A percentile compares a stretch with the other conserved stretches of the same genome.
Evolutionary conservation across 2,329 filamentous ascomycete species (phyloP).

Genomic region (Phyllosticta citrichinensis): DNA sequence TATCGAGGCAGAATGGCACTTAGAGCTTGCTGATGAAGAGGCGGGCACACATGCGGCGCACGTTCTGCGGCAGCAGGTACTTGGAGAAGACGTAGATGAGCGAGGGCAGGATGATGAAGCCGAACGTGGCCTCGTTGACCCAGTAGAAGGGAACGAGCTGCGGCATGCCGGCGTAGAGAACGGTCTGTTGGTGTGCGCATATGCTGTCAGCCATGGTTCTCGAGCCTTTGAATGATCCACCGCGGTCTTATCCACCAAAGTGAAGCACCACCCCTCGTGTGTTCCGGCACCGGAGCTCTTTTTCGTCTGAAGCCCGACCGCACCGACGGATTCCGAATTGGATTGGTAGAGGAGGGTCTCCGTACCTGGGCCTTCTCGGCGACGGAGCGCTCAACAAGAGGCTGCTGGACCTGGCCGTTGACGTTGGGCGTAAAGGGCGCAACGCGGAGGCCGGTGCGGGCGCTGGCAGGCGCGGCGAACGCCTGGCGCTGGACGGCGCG

Average conservation of each 20-base stretch:
- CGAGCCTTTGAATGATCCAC: too few species aligned
- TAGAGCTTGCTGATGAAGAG: slow-evolving; percentile 38
- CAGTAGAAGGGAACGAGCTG: slow-evolving; percentile 37
- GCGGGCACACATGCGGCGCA: slow-evolving; percentile 31
- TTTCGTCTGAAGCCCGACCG: not conserved
- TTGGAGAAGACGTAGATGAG: slow-evolving; percentile 36
- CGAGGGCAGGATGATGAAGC: slow-evolving; percentile 31
- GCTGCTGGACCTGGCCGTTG: slow-evolving; percentile 2
- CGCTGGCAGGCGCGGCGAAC: slow-evolving; percentile 16
- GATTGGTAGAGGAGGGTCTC: not conserved
- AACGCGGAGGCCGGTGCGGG: slow-evolving; percentile 8
- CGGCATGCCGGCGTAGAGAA: slow-evolving; percentile 35
- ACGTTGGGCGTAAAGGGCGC: slow-evolving; percentile 11
- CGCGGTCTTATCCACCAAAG: too few species aligned
- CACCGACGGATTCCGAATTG: not conserved
- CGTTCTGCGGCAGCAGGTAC: slow-evolving; percentile 33
- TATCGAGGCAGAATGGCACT: not conserved
- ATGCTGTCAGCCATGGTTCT: too few species aligned
- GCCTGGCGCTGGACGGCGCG: slow-evolving; percentile 30
- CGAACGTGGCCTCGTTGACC: slow-evolving; percentile 34
- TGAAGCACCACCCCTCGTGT: too few species aligned
- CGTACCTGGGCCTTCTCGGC: slow-evolving; percentile 10
- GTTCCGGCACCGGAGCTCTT: slow-evolving; percentile 16
- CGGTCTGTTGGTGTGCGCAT: slow-evolving; percentile 16
- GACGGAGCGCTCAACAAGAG: not conserved